These are phyloP conservation scores for Trichoderma sp. DNA, from an alignment of 2,329 filamentous ascomycete species.

Conservation along the genomic window DNA sequence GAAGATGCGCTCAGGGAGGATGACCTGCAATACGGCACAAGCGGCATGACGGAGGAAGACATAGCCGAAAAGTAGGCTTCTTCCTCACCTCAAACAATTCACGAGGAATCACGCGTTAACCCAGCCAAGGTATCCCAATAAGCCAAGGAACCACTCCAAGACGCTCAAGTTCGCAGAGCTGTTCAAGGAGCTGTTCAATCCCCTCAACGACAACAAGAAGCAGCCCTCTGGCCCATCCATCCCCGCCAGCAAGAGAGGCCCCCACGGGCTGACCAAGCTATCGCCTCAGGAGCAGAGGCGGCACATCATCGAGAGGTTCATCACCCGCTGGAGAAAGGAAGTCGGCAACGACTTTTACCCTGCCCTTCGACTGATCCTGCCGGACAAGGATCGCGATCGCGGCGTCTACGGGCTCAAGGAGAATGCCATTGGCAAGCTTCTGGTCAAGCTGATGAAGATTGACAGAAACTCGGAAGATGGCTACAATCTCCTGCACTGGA, in stretches of 20 bases:
- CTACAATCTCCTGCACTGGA: constrained; percentile 86
- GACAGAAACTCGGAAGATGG: constrained; percentile 88
- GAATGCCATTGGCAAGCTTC: constrained; percentile 81
- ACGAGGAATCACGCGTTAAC: too few relatives aligned
- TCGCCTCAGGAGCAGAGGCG: constrained; percentile 77
- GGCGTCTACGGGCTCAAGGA: constrained; percentile 95
- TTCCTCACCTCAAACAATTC: neutral
- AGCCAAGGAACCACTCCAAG: constrained; percentile 76
- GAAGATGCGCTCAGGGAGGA: constrained; percentile 54
- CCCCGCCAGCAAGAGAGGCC: constrained; percentile 59
- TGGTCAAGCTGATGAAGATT: constrained; percentile 93
- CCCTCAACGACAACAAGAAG: constrained; percentile 75
- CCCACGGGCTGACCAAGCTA: constrained; percentile 59
- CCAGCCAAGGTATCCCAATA: constrained; percentile 73
- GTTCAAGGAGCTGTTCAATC: constrained; percentile 78
- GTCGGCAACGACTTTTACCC: constrained; percentile 94
- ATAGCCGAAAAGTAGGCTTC: constrained; percentile 48
- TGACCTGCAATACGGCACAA: constrained; percentile 51
- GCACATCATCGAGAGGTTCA: constrained; percentile 82
- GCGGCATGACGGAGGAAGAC: constrained; percentile 46
- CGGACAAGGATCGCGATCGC: constrained; percentile 88
- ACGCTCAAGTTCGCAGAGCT: constrained; percentile 84
- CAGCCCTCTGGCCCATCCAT: constrained; percentile 63
- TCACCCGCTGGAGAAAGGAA: constrained; percentile 81
- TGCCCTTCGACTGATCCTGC: constrained; percentile 85